Evolutionary conservation across 345 rosid genomes (phyloP).

Genomic region (Gossypium australe): DNA sequence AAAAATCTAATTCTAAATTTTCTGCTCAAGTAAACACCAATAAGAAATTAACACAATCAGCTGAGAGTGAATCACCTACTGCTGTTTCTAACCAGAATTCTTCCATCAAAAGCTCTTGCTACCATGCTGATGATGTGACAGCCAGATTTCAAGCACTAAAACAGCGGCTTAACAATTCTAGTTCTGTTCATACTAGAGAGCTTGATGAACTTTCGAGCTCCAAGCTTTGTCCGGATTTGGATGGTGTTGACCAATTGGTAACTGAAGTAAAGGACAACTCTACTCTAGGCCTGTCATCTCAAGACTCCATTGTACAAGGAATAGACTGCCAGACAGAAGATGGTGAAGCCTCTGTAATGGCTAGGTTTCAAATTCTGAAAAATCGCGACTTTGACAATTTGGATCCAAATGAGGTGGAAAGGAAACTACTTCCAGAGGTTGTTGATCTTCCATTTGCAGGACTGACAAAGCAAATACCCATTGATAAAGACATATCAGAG

Average conservation of each 20-base stretch:
- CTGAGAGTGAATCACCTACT: background rate
- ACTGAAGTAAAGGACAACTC: constrained; percentile 21
- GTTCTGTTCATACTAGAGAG: constrained; percentile 10
- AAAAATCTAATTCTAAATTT: constrained; percentile 8
- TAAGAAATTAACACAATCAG: constrained; percentile 7
- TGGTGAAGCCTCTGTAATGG: constrained; percentile 33
- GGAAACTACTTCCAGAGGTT: constrained; percentile 4
- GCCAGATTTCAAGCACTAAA: constrained; percentile 49
- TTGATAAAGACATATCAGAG: constrained; percentile 4
- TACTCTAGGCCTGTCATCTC: constrained; percentile 2
- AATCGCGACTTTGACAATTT: constrained; percentile 21
- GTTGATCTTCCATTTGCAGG: constrained; percentile 19
- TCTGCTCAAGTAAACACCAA: constrained; percentile 8
- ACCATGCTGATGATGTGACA: constrained; percentile 43
- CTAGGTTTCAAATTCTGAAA: constrained; percentile 41
- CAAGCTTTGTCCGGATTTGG: constrained; percentile 5
- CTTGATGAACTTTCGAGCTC: constrained; percentile 17
- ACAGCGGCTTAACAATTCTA: constrained; percentile 18
- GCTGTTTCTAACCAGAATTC: constrained; percentile 22
- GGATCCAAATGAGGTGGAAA: constrained; percentile 19
- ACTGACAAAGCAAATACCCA: constrained; percentile 8
- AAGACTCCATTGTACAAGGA: constrained; percentile 9
- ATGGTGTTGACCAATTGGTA: constrained; percentile 21
- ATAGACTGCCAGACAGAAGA: background rate
- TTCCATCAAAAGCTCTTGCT: constrained; percentile 16